Conservation (phyloP, 1,139 yeast species). For the Zygoascus meyerae region DNA sequence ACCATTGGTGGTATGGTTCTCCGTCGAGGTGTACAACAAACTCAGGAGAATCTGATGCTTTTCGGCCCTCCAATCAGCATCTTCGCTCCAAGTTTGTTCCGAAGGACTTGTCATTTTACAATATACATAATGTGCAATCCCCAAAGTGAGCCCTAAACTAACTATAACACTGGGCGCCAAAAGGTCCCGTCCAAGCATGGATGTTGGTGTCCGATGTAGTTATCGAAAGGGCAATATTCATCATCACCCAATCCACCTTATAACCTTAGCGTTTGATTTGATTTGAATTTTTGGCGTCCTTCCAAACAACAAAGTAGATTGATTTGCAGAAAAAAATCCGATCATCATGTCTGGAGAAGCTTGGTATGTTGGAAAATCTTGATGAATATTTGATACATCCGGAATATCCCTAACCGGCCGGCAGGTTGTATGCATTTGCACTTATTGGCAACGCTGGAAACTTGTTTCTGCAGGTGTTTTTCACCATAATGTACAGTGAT, state of each 20-base stretch:
- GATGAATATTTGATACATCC: background rate
- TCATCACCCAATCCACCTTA: too few relatives aligned
- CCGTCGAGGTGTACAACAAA: slow-evolving; percentile 25
- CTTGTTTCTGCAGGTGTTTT: slow-evolving; percentile 84
- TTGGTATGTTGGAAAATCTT: slow-evolving; percentile 26
- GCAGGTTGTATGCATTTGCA: slow-evolving; percentile 45
- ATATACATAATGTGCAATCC: background rate
- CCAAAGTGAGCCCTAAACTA: slow-evolving; percentile 2
- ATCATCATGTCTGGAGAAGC: slow-evolving; percentile 33
- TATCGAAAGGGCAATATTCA: too few relatives aligned
- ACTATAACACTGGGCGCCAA: background rate
- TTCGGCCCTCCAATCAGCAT: background rate
- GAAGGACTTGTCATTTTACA: background rate
- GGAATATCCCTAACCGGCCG: background rate
- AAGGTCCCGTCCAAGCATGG: too few relatives aligned
- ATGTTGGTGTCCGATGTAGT: too few relatives aligned
- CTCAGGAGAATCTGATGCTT: slow-evolving; percentile 19
- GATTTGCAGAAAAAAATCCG: too few relatives aligned
- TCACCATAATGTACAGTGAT: slow-evolving; percentile 90
- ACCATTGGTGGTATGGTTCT: slow-evolving; percentile 21
- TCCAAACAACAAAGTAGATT: too few relatives aligned
- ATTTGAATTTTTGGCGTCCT: too few relatives aligned
- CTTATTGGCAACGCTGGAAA: slow-evolving; percentile 79
- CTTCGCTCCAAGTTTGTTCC: background rate
- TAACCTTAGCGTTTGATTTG: too few relatives aligned